Evolutionary conservation across 352 stramenopile genomes (phyloP).

Genomic region (Phytophthora lateralis): DNA sequence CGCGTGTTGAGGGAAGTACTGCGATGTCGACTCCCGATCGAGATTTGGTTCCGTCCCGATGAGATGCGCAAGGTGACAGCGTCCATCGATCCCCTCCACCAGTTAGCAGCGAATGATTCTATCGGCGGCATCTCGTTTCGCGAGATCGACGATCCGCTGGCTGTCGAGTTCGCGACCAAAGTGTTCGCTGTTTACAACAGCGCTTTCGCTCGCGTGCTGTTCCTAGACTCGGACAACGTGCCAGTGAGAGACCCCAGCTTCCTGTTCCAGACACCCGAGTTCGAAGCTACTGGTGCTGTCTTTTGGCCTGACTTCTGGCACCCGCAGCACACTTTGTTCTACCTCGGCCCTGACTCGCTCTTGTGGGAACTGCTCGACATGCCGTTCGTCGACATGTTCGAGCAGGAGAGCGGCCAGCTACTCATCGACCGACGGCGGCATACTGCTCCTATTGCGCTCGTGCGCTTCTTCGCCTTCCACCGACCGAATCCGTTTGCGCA

Average conservation of each 20-base stretch:
- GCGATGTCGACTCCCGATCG: conserved; percentile 48
- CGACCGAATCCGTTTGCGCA: conserved; percentile 47
- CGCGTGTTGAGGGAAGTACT: conserved; percentile 37
- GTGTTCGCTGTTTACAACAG: conserved; percentile 50
- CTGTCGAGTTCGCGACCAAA: conserved; percentile 53
- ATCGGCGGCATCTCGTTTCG: conserved; percentile 31
- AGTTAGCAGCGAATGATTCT: conserved; percentile 21
- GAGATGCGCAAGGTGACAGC: conserved; percentile 37
- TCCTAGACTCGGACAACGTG: conserved; percentile 60
- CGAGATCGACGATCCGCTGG: conserved; percentile 30
- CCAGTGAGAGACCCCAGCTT: conserved; percentile 25
- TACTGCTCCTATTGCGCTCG: conserved; percentile 25
- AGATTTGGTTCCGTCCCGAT: conserved; percentile 52
- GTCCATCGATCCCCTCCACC: conserved; percentile 23
- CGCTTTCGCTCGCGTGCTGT: conserved; percentile 46
- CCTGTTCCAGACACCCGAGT: conserved; percentile 18
- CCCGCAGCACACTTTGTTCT: conserved; percentile 52
- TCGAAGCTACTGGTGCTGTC: conserved; percentile 38
- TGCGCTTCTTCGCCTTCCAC: conserved; percentile 48
- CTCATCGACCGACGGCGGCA: conserved; percentile 42
- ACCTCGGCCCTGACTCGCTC: conserved; percentile 47
- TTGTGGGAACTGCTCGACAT: conserved; percentile 56
- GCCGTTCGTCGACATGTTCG: conserved; percentile 60
- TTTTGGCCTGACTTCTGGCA: conserved; percentile 50
- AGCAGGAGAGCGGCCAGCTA: conserved; percentile 64